Evolutionary conservation across 768 basidiomycete species (phyloP).

Genomic region (Kondoa subrosea): DNA sequence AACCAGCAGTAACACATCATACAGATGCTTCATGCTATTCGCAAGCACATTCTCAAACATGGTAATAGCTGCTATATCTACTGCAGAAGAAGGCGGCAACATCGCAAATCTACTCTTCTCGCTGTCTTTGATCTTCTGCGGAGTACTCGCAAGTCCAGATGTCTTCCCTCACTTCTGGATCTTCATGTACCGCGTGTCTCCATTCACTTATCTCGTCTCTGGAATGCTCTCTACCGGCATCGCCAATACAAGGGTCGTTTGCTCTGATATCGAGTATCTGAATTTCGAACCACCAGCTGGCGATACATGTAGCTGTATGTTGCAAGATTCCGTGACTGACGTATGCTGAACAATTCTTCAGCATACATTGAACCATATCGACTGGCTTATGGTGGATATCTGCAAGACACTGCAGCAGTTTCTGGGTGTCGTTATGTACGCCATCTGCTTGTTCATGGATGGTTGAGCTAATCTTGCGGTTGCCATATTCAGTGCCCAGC

Average conservation of each 20-base stretch:
- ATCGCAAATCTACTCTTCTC: conserved; percentile 36
- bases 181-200: conserved; percentile 32
- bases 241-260: conserved; percentile 34
- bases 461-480: too few species aligned
- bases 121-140: conserved; percentile 37
- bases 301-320: conserved; percentile 41
- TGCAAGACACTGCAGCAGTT: conserved; percentile 40
- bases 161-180: conserved; percentile 32
- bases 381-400: conserved; percentile 18
- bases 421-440: conserved; percentile 42
- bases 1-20: neutral
- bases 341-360: conserved; percentile 44
- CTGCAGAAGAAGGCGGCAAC: conserved; percentile 36
- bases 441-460: too few species aligned
- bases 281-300: conserved; percentile 44
- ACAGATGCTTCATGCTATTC: conserved; percentile 35
- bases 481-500: too few species aligned
- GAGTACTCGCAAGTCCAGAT: conserved; percentile 29
- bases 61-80: conserved; percentile 34
- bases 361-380: neutral
- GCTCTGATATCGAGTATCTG: conserved; percentile 48
- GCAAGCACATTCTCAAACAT: conserved; percentile 32
- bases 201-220: conserved; percentile 33
- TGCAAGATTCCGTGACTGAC: conserved; percentile 38
- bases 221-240: conserved; percentile 27